Evolutionary conservation across 441 rosid species (phyloP).

Genomic region (Hura crepitans): DNA sequence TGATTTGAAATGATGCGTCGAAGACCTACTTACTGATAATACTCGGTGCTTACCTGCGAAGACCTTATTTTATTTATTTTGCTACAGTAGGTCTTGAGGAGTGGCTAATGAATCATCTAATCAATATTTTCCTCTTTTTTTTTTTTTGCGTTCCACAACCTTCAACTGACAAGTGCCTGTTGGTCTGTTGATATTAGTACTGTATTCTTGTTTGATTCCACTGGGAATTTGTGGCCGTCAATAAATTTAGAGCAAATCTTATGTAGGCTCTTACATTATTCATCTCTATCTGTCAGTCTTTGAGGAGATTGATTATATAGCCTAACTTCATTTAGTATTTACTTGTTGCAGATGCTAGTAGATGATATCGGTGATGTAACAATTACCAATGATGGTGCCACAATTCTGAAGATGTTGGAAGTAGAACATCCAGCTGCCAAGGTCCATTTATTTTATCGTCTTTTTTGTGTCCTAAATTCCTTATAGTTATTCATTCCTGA

Average conservation of each 20-base stretch:
- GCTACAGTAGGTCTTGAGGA: background rate
- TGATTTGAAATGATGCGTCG: background rate
- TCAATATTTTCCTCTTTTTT: no score
- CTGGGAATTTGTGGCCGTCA: background rate
- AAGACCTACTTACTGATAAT: background rate
- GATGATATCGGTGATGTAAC: slow-evolving; percentile 97
- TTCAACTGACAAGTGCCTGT: background rate
- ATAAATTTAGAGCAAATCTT: background rate
- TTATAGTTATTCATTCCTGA: background rate
- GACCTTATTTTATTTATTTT: background rate
- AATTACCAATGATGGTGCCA: slow-evolving; percentile 92
- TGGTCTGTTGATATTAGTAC: background rate
- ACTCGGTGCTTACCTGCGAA: background rate
- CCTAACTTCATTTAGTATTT: background rate
- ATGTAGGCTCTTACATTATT: background rate
- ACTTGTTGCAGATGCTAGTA: slow-evolving; percentile 66
- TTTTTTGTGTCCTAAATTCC: background rate
- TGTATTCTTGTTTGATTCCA: background rate
- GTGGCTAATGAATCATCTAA: background rate
- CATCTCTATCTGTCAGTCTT: background rate
- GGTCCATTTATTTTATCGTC: slow-evolving; percentile 37
- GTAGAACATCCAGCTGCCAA: slow-evolving; percentile 98
- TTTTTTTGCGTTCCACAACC: background rate
- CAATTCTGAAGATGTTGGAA: slow-evolving; percentile 88
- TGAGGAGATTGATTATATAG: background rate